Evolutionary conservation across 768 basidiomycete species (phyloP).

Genomic region (Suillus subaureus): DNA sequence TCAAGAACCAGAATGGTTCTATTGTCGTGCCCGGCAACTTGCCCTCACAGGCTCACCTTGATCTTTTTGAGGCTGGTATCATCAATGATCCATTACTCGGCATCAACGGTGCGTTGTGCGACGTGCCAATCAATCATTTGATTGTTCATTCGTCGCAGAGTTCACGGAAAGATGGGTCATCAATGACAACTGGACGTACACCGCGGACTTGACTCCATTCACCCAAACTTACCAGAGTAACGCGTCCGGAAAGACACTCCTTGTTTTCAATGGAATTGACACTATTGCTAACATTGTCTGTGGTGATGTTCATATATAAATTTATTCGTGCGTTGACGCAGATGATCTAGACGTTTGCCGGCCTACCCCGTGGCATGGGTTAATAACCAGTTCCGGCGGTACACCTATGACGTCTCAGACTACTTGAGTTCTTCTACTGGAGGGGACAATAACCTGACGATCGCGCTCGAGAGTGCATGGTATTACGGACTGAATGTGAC

Average conservation of each 20-base stretch:
- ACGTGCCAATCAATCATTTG: neutral
- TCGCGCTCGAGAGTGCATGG: slow-evolving; percentile 56
- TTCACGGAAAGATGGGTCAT: slow-evolving; percentile 58
- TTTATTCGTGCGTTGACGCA: neutral
- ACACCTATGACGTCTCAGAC: slow-evolving; percentile 52
- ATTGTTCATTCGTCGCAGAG: slow-evolving; percentile 33
- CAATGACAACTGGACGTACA: slow-evolving; percentile 62
- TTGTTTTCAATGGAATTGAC: slow-evolving; percentile 60
- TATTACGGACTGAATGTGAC: slow-evolving; percentile 57
- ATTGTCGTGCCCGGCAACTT: slow-evolving; percentile 53
- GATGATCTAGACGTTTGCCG: slow-evolving; percentile 45
- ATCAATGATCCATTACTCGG: slow-evolving; percentile 56
- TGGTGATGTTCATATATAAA: slow-evolving; percentile 2
- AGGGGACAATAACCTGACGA: slow-evolving; percentile 46
- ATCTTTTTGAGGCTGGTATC: slow-evolving; percentile 52
- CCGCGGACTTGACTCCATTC: slow-evolving; percentile 52
- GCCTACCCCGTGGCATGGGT: slow-evolving; percentile 58
- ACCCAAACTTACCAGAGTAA: slow-evolving; percentile 24
- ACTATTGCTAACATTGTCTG: slow-evolving; percentile 58
- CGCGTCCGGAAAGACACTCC: slow-evolving; percentile 36
- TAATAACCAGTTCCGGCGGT: slow-evolving; percentile 59
- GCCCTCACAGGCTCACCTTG: slow-evolving; percentile 57
- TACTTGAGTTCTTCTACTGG: slow-evolving; percentile 36
- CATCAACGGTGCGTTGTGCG: slow-evolving; percentile 47
- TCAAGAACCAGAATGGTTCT: slow-evolving; percentile 54